Evolutionary conservation across 148 eudicot species (phyloP), one percentile per base, ranked within the genome.

Genomic region (Linanthus parryae): DNA sequence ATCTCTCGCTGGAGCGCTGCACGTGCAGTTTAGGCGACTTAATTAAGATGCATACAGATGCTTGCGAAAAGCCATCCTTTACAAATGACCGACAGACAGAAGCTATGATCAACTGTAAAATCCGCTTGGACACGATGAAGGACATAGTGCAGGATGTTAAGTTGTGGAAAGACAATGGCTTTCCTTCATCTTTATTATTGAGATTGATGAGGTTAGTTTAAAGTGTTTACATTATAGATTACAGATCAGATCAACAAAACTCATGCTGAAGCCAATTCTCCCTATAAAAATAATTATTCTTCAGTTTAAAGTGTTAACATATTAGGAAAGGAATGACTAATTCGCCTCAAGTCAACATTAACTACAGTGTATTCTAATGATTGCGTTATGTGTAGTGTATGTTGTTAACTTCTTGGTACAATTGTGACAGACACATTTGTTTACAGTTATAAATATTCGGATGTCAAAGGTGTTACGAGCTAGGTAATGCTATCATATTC

Each of bases 1-100:
- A 91, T 70, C 76, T 91, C 21, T 63, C 89, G 30, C 73, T 91
- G 57, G 98, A 91, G 71, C 82, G 70, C 8, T 91, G 98, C 62
- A 57, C 72, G 53, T 91, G 95, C 73, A 91, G 77, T 62, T 73
- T 91, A 62, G 59, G 72, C 62, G 98, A 91, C 56, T 65, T 83
- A 37, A 71, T 91, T 39, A 79, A 66, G 63, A 52, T 75, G 34
- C 61, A 52, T 62, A 49, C 73, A 18, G 69, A 69, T 41, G 43
- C 62, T 48, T 59, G 59, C 51, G 58, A 31, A 36, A 65, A 58
- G 54, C 44, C 58, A 26, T 36, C 43, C 15, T 30, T 18, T 25
- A 9, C 53, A n/a, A 52, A 39, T 21, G 53, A 66, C 20, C 65
- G 52, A 55, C 48, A 65, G 39, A 59, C 18, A 14, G 59, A 60